Conservation (phyloP, 305 asterid species). For the Rubia tinctorum region DNA sequence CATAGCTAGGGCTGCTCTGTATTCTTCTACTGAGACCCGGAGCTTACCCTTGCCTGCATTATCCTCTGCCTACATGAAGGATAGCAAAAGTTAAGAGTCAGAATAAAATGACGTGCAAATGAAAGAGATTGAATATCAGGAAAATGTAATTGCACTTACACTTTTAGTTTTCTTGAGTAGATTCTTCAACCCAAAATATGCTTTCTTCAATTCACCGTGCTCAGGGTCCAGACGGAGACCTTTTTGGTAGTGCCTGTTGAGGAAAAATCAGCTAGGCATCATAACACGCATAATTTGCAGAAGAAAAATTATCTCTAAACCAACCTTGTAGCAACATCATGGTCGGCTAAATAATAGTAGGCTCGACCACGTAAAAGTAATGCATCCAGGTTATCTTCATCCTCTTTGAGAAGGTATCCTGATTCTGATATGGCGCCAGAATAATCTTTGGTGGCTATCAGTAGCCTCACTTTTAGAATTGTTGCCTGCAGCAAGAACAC, state of each 20-base stretch:
- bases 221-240: slow-evolving; percentile 97
- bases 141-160: slow-evolving; percentile 30
- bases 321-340: slow-evolving; percentile 82
- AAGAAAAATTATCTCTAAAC: slow-evolving; percentile 11
- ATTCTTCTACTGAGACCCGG: slow-evolving; percentile 86
- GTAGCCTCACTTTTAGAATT: slow-evolving; percentile 66
- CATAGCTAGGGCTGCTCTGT: slow-evolving; percentile 69
- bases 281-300: neutral
- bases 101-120: neutral
- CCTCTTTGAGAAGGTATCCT: slow-evolving; percentile 86
- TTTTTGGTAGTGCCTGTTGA: slow-evolving; percentile 81
- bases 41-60: slow-evolving; percentile 85
- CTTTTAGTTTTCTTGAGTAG: slow-evolving; percentile 85
- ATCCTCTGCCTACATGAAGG: slow-evolving; percentile 77
- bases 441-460: slow-evolving; percentile 68
- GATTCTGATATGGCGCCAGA: slow-evolving; percentile 77
- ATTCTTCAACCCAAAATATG: slow-evolving; percentile 86
- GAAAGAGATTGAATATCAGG: neutral
- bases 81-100: slow-evolving; percentile 16
- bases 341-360: slow-evolving; percentile 92
- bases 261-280: slow-evolving; percentile 1
- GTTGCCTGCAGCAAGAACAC: slow-evolving; percentile 58
- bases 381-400: slow-evolving; percentile 78
- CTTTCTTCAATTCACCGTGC: slow-evolving; percentile 86
- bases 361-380: slow-evolving; percentile 94